Percentiles rank a stretch among this genome's conserved stretches.
Evolutionary conservation across 2,329 filamentous ascomycete species (phyloP).

Genomic region (Myriangium duriaei): DNA sequence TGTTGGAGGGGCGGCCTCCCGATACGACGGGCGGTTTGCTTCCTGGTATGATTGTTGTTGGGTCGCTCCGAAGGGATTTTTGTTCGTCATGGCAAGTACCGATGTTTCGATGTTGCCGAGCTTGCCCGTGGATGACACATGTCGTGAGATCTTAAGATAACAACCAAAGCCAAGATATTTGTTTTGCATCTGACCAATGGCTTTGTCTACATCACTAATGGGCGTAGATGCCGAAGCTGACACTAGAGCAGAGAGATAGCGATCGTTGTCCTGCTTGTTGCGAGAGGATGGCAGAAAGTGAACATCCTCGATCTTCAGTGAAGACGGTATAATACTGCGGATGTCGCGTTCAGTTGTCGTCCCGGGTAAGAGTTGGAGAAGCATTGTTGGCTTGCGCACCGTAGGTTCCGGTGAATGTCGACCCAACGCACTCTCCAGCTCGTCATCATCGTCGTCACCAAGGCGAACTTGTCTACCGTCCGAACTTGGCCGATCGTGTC

Average conservation of each 20-base stretch:
- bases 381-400: conserved; percentile 39
- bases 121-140: conserved; percentile 56
- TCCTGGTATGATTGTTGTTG: conserved; percentile 29
- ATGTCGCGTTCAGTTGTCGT: conserved; percentile 38
- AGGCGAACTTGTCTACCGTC: conserved; percentile 16
- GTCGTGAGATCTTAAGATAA: conserved; percentile 66
- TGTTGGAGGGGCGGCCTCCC: conserved; percentile 33
- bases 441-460: conserved; percentile 26
- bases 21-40: conserved; percentile 26
- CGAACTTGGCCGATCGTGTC: conserved; percentile 15
- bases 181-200: conserved; percentile 67
- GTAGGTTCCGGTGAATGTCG: conserved; percentile 5
- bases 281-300: conserved; percentile 47
- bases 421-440: conserved; percentile 18
- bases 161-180: conserved; percentile 76
- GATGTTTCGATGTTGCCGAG: conserved; percentile 9
- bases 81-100: conserved; percentile 31
- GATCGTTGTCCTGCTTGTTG: conserved; percentile 30
- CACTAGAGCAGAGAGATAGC: conserved; percentile 62
- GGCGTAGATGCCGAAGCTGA: conserved; percentile 70
- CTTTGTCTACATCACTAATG: conserved; percentile 68
- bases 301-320: conserved; percentile 57
- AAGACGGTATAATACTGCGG: conserved; percentile 38
- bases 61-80: conserved; percentile 61
- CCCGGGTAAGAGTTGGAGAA: conserved; percentile 42